These are phyloP conservation scores for Lipomyces anomalus DNA, from an alignment of 805 yeast genomes.

Conservation along the genomic window DNA sequence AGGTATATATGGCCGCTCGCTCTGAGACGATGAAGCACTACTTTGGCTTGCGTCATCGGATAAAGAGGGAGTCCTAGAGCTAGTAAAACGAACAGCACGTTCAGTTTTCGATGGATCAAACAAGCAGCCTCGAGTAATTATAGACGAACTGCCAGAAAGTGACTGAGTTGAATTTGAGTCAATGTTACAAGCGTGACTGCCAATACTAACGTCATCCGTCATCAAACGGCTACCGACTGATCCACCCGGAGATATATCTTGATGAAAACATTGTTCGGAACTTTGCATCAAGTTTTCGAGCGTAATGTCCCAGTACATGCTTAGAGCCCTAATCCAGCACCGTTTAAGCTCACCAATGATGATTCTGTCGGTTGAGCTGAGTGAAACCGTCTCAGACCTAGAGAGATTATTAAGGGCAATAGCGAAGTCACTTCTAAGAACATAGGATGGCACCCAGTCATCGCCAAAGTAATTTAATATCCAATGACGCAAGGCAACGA, in stretches of 20 bases:
- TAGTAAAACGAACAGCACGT: too few relatives aligned
- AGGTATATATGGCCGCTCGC: too few relatives aligned
- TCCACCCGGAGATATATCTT: slow-evolving; percentile 34
- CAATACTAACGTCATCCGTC: too few relatives aligned
- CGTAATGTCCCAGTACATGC: slow-evolving; percentile 33
- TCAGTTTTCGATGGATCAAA: too few relatives aligned
- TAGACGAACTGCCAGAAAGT: too few relatives aligned
- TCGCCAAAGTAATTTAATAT: slow-evolving; percentile 77
- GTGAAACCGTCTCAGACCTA: slow-evolving; percentile 27
- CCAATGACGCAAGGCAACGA: slow-evolving; percentile 88
- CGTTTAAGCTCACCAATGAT: slow-evolving; percentile 44
- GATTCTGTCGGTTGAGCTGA: slow-evolving; percentile 29
- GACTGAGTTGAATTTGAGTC: too few relatives aligned
- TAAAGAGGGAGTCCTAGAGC: too few relatives aligned
- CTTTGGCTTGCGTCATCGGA: too few relatives aligned
- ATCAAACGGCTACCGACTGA: too few relatives aligned
- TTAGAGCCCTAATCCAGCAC: slow-evolving; percentile 42
- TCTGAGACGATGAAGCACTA: too few relatives aligned
- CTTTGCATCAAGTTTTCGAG: slow-evolving; percentile 4
- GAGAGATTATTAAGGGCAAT: slow-evolving; percentile 36
- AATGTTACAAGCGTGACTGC: too few relatives aligned
- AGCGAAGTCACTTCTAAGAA: slow-evolving; percentile 43
- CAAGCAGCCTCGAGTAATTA: too few relatives aligned
- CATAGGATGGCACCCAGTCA: slow-evolving; percentile 59
- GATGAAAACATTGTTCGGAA: slow-evolving; percentile 13